These are phyloP conservation scores for Adansonia grandidieri DNA, from an alignment of 441 rosid genomes.

Conservation along the genomic window DNA sequence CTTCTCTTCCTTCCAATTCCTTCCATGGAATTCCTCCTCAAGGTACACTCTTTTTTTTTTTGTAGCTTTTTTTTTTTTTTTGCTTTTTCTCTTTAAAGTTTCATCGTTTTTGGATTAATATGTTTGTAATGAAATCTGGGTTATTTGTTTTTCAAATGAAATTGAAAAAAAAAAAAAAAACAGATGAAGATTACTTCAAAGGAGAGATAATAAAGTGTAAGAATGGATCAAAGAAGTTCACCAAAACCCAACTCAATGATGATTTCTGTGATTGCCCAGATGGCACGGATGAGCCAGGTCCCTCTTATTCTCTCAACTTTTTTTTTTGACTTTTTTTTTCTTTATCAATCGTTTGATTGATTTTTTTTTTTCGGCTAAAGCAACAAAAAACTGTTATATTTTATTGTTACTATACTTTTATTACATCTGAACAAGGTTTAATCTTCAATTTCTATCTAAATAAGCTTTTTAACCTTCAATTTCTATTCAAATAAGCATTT, in stretches of 20 bases:
- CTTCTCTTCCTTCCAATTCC: slow-evolving; percentile 12
- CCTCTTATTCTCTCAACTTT: not conserved
- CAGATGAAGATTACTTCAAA: slow-evolving; percentile 56
- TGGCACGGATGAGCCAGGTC: slow-evolving; percentile 74
- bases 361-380: not conserved
- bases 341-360: not conserved
- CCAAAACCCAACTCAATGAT: slow-evolving; percentile 59
- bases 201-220: slow-evolving; percentile 50
- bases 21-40: slow-evolving; percentile 52
- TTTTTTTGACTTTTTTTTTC: not conserved
- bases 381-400: not conserved
- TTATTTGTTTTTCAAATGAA: not conserved
- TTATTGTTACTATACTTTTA: too few relatives aligned
- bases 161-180: not conserved
- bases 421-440: not conserved
- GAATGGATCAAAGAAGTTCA: slow-evolving; percentile 61
- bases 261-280: slow-evolving; percentile 72
- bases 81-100: not conserved
- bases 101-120: not conserved
- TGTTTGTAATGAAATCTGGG: not conserved
- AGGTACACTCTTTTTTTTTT: slow-evolving; percentile 34
- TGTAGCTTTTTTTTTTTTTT: not conserved
- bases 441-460: not conserved
- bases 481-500: too few relatives aligned
- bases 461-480: too few relatives aligned